Evolutionary conservation across 352 stramenopile species (phyloP).

Genomic region (Phytopythium sindhum): DNA sequence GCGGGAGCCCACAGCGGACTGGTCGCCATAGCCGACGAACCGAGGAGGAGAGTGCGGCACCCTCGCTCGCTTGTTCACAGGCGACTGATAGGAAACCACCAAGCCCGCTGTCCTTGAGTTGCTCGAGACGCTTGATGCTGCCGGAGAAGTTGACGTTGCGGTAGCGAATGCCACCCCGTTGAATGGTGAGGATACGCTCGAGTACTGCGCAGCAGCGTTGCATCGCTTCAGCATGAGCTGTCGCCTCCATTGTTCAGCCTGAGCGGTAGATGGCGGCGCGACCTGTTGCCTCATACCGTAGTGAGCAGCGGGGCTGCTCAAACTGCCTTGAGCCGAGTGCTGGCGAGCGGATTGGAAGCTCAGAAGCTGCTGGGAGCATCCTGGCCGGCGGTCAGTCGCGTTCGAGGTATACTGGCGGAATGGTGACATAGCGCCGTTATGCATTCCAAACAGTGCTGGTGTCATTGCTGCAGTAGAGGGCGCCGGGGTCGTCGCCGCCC

Average conservation of each 20-base stretch:
- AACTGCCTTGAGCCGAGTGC: background rate
- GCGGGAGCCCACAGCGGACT: background rate
- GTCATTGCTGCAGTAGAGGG: background rate
- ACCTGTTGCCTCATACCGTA: background rate
- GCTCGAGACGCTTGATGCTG: background rate
- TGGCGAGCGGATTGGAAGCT: background rate
- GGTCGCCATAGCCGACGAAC: background rate
- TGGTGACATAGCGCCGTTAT: background rate
- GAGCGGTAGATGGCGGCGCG: background rate
- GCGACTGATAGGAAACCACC: background rate
- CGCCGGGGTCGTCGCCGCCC: background rate
- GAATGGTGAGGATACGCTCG: background rate
- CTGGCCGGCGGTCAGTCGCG: background rate
- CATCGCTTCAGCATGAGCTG: conserved; percentile 1
- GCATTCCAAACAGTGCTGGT: background rate
- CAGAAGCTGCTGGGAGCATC: background rate
- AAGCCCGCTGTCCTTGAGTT: background rate
- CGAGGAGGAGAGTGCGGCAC: background rate
- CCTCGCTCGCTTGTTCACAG: conserved; percentile 6
- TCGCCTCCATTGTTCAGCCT: background rate
- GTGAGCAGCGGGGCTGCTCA: background rate
- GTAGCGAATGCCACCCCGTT: background rate
- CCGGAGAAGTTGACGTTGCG: background rate
- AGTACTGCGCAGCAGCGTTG: background rate
- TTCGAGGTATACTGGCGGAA: background rate